phyloP scores from a whole-genome alignment of 305 asterid species.

The Fraxinus floribunda region DNA sequence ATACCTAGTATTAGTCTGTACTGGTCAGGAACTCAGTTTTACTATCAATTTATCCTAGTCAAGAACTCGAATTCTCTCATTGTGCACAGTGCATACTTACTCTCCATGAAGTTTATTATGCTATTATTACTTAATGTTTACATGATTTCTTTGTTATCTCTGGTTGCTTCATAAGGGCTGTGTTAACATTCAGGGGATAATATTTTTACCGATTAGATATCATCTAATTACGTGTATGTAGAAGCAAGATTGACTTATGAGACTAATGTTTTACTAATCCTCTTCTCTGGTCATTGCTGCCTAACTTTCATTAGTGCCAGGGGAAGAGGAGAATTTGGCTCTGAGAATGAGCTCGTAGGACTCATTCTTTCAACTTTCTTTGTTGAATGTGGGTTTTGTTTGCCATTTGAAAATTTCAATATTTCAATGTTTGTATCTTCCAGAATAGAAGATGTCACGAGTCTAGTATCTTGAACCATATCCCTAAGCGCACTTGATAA shows the following conservation, averaged over 20 bases:
- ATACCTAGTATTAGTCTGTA: slow-evolving; percentile 25
- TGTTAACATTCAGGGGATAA: neutral
- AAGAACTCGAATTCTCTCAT: slow-evolving; percentile 11
- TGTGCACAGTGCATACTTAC: slow-evolving; percentile 16
- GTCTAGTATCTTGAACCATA: neutral
- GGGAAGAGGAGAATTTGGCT: neutral
- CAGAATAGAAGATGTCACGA: neutral
- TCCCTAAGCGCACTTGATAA: neutral
- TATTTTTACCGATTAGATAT: neutral
- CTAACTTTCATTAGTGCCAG: neutral
- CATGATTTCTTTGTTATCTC: neutral
- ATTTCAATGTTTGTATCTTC: neutral
- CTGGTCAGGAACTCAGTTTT: slow-evolving; percentile 18
- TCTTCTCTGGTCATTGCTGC: neutral
- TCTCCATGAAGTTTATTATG: neutral
- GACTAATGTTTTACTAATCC: neutral
- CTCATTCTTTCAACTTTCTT: neutral
- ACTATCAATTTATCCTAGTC: neutral
- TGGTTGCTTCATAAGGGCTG: neutral
- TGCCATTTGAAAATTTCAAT: neutral
- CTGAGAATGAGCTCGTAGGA: neutral
- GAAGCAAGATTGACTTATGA: neutral
- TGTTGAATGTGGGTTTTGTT: neutral
- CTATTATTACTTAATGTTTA: neutral
- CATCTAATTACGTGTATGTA: neutral